Percentiles rank a stretch among this genome's conserved stretches.
Conservation (phyloP, 371 early-diverging fungal species). For the Mortierella sp. region DNA sequence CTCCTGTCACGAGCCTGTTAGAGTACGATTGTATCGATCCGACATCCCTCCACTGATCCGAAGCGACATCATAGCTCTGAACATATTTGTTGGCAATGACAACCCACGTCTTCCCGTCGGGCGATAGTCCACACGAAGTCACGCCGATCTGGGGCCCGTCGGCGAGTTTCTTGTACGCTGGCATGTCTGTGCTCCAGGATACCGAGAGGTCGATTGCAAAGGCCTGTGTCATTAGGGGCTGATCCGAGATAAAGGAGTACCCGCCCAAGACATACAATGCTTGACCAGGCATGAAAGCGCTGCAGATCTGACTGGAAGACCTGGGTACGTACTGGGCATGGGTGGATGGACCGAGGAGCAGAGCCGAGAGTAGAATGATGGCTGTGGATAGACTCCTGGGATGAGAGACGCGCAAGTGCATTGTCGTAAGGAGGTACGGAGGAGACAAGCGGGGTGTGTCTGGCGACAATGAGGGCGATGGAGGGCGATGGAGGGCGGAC, state of each 20-base stretch:
- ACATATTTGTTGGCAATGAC: neutral
- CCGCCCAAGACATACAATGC: conserved; percentile 3
- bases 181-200: conserved; percentile 9
- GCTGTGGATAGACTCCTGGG: too few relatives aligned
- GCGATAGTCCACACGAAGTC: neutral
- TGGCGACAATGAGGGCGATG: too few relatives aligned
- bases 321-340: too few relatives aligned
- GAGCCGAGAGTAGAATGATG: too few relatives aligned
- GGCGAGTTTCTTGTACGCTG: conserved; percentile 6
- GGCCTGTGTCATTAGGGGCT: neutral
- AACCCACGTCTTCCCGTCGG: conserved; percentile 7
- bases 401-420: too few relatives aligned
- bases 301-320: neutral
- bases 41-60: neutral
- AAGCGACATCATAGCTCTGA: neutral
- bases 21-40: neutral
- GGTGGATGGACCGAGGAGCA: too few relatives aligned
- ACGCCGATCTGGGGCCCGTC: neutral
- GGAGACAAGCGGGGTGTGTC: too few relatives aligned
- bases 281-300: neutral
- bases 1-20: neutral
- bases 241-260: neutral
- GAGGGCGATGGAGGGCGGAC: too few relatives aligned
- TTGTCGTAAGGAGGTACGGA: too few relatives aligned
- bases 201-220: conserved; percentile 21